phyloP scores from a whole-genome alignment of 2,329 filamentous ascomycete genomes.

The Penicillium sp. region DNA sequence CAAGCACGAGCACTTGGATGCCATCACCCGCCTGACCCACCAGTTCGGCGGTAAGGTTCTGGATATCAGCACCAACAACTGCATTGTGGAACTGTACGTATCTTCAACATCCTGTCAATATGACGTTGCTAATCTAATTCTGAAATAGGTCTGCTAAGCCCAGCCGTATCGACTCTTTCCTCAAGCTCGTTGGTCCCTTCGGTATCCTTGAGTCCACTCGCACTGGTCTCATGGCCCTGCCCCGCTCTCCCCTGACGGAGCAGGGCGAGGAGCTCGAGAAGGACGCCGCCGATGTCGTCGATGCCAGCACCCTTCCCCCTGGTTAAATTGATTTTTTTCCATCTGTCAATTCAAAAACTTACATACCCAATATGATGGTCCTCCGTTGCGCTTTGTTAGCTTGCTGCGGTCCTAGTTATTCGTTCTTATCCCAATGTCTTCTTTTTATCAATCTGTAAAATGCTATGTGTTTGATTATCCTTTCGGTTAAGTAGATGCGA shows the following conservation, averaged over 20 bases:
- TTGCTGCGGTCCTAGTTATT: constrained; percentile 2
- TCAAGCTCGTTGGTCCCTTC: constrained; percentile 92
- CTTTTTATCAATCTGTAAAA: constrained; percentile 11
- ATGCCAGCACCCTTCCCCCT: constrained; percentile 88
- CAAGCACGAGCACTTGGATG: constrained; percentile 96
- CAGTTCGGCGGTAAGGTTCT: constrained; percentile 97
- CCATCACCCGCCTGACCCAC: constrained; percentile 93
- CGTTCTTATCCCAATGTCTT: neutral
- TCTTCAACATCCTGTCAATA: neutral
- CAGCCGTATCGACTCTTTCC: constrained; percentile 90
- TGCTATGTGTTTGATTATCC: neutral
- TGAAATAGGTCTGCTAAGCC: constrained; percentile 78
- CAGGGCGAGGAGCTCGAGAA: constrained; percentile 72
- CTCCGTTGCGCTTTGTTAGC: constrained; percentile 10
- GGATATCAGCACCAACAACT: constrained; percentile 97
- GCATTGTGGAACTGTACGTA: constrained; percentile 92
- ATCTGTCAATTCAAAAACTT: constrained; percentile 22
- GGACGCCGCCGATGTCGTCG: constrained; percentile 92
- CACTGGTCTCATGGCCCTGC: constrained; percentile 94
- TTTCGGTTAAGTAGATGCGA: neutral
- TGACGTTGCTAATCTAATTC: neutral
- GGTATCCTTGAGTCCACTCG: constrained; percentile 94
- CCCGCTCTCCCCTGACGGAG: constrained; percentile 81
- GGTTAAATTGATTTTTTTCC: constrained; percentile 57
- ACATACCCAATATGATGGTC: constrained; percentile 25